Conservation (phyloP, 169 alveolate species). For the Ophryocystis elektroscirrha region DNA sequence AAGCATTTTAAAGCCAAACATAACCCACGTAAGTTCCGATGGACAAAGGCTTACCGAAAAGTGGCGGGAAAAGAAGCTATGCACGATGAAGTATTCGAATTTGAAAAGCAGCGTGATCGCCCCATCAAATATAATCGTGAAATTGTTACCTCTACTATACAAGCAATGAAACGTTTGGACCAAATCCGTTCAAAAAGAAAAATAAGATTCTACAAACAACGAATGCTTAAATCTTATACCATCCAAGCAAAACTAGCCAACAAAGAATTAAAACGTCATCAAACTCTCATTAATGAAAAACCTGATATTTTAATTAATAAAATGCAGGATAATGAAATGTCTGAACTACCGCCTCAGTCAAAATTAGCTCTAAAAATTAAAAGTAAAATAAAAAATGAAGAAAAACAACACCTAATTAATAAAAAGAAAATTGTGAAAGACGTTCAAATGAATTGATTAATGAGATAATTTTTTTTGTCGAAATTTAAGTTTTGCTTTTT, state of each 20-base stretch:
- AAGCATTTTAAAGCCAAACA: slow-evolving; percentile 87
- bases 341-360: too few relatives aligned
- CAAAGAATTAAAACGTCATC: too few relatives aligned
- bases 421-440: slow-evolving; percentile 12
- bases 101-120: slow-evolving; percentile 79
- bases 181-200: slow-evolving; percentile 41
- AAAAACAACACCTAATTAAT: slow-evolving; percentile 12
- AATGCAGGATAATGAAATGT: too few relatives aligned
- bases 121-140: slow-evolving; percentile 82
- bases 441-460: slow-evolving; percentile 11
- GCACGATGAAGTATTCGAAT: slow-evolving; percentile 73
- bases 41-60: slow-evolving; percentile 95
- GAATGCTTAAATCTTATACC: too few relatives aligned
- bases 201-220: slow-evolving; percentile 9
- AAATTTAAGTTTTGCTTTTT: slow-evolving; percentile 10
- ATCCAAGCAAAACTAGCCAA: too few relatives aligned
- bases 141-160: slow-evolving; percentile 70
- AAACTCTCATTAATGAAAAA: too few relatives aligned
- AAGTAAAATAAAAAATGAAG: slow-evolving; percentile 12
- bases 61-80: slow-evolving; percentile 80
- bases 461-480: slow-evolving; percentile 7
- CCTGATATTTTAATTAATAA: too few relatives aligned
- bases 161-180: slow-evolving; percentile 78
- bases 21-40: slow-evolving; percentile 86
- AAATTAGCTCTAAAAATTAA: slow-evolving; percentile 24